A percentile compares a stretch with the other conserved stretches of the same genome.
Evolutionary conservation across 2,329 filamentous ascomycete genomes (phyloP).

Genomic region (Nemania abortiva): DNA sequence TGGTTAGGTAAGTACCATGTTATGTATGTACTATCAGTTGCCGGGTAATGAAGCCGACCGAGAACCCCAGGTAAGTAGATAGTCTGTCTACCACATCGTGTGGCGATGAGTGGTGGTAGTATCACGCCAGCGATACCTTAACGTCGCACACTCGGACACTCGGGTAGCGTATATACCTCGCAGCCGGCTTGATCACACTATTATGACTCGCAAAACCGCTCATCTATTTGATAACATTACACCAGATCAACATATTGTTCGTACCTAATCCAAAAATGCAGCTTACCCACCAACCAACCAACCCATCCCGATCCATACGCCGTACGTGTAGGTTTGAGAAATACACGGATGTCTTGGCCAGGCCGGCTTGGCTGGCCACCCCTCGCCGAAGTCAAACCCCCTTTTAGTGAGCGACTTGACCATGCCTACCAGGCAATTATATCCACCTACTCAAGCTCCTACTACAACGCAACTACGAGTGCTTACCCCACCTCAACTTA

Average conservation of each 20-base stretch:
- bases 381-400: neutral
- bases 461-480: neutral
- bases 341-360: neutral
- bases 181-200: neutral
- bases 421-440: neutral
- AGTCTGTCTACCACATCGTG: too few species aligned
- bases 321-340: neutral
- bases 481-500: neutral
- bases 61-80: neutral
- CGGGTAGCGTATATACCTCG: neutral
- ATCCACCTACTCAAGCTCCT: neutral
- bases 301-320: too few species aligned
- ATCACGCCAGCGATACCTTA: neutral
- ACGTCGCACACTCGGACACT: neutral
- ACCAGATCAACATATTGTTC: neutral
- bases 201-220: constrained; percentile 7
- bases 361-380: neutral
- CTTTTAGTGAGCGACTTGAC: neutral
- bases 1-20: neutral
- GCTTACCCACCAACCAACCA: neutral
- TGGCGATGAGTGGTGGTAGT: neutral
- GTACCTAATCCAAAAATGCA: neutral
- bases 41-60: constrained; percentile 1
- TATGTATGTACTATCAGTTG: constrained; percentile 4
- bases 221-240: neutral